Base-by-base conservation (phyloP, 2,329 filamentous ascomycete species). In the Penicillium sclerotigenum region DNA sequence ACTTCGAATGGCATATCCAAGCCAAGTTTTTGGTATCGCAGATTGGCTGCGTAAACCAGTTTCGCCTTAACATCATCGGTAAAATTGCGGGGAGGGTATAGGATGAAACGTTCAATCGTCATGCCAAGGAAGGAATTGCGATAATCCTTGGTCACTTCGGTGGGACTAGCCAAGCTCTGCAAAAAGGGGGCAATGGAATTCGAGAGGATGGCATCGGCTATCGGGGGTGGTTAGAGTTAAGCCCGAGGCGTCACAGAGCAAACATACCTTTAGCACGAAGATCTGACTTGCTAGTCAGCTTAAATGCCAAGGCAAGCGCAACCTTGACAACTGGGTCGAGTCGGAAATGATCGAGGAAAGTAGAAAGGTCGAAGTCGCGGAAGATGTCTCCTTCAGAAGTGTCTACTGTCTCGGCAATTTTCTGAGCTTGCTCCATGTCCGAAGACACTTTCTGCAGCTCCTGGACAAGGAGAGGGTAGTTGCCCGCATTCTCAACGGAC, bases 301-400 rank as follows among this genome's bases (percentile, higher is more conserved):
- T 95, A 75, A 96, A 96, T 5, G 93, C 91, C 55, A 97, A 80
- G 47, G 91, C 90, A 61, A 99, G 81, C 59, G 95, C 84, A 38
- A 90, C 90, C 80, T 96, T 96, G 68, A 91, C 86, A 45, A 97
- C 75, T 10, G 91, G 86, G 76, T 97, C 92, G 52, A 97, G 82
- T 71, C 92, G 91, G 80, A 99, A 99, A 73, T 97, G 92, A 61
- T 96, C 89, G 81, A 97, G 87, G 71, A 99, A 97, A 2, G 89
- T 90, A 2, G 90, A 89, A n/a, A 99, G 83, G 71, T 99, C 93
- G 68, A 99, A 97, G 71, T 97, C 93, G 56, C 91, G 88, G 73
- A 96, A 97, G 58, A 96, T 85, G 66, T 99, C 93, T 66, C 94
- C 91, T 64, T 94, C 93, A 20, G 87, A 90, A 1, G 87, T 88